Evolutionary conservation across 805 yeast species (phyloP).

Genomic region (Sugiyamaella smithiae): DNA sequence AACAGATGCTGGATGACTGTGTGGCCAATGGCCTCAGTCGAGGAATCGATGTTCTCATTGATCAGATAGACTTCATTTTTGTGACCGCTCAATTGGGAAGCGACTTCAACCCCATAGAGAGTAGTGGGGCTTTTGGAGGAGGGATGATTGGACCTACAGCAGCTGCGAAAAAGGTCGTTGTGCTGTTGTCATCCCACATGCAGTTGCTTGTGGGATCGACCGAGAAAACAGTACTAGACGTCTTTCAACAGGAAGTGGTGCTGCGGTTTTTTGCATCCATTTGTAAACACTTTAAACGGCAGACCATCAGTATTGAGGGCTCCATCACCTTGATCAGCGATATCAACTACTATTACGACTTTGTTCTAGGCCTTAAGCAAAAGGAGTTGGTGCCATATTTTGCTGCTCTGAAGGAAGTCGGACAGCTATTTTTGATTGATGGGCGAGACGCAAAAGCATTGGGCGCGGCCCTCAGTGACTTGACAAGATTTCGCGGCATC

Average conservation of each 20-base stretch:
- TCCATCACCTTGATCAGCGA: slow-evolving; percentile 82
- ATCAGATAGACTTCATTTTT: slow-evolving; percentile 67
- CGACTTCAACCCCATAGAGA: slow-evolving; percentile 55
- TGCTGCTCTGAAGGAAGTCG: slow-evolving; percentile 77
- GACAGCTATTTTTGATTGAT: slow-evolving; percentile 74
- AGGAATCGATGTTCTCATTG: slow-evolving; percentile 86
- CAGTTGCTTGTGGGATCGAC: slow-evolving; percentile 74
- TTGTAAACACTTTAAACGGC: slow-evolving; percentile 71
- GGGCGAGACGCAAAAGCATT: slow-evolving; percentile 75
- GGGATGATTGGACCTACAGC: slow-evolving; percentile 47
- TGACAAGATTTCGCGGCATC: slow-evolving; percentile 82
- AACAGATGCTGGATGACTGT: slow-evolving; percentile 73
- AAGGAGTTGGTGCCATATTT: slow-evolving; percentile 62
- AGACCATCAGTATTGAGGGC: slow-evolving; percentile 73
- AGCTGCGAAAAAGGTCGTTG: slow-evolving; percentile 64
- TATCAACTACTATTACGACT: slow-evolving; percentile 72
- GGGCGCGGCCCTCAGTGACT: slow-evolving; percentile 78
- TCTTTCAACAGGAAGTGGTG: slow-evolving; percentile 91
- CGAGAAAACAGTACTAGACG: slow-evolving; percentile 83
- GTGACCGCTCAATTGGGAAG: slow-evolving; percentile 54
- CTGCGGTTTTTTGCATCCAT: slow-evolving; percentile 75
- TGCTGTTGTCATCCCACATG: slow-evolving; percentile 66
- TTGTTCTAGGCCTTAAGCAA: slow-evolving; percentile 56
- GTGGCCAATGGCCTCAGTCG: slow-evolving; percentile 91
- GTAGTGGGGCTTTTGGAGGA: slow-evolving; percentile 3